Conservation (phyloP, 345 rosid species). For the Ceriops tagal region DNA sequence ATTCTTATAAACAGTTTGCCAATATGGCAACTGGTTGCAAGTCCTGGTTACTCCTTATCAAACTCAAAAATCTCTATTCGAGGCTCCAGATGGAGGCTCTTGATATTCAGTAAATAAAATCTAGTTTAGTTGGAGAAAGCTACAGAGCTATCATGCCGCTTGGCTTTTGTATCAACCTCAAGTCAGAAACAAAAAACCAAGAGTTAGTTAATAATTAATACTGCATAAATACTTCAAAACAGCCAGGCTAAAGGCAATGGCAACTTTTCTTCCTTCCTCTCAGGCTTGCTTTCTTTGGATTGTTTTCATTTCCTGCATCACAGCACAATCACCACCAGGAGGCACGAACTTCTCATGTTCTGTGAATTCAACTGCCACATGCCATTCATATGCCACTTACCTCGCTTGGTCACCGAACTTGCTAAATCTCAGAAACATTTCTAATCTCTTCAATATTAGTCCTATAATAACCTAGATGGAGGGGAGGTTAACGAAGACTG, state of each 20-base stretch:
- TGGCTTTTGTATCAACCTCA: slow-evolving; percentile 23
- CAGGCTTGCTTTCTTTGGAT: slow-evolving; percentile 22
- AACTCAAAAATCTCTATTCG: slow-evolving; percentile 17
- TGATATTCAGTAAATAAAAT: slow-evolving; percentile 18
- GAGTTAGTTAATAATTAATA: slow-evolving; percentile 2
- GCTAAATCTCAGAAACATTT: slow-evolving; percentile 44
- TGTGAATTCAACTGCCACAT: slow-evolving; percentile 15
- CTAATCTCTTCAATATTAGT: slow-evolving; percentile 44
- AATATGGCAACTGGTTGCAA: no score
- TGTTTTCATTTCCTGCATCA: slow-evolving; percentile 15
- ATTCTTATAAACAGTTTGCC: no score
- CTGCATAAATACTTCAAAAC: background rate
- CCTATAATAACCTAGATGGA: background rate
- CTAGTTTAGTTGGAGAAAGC: slow-evolving; percentile 18
- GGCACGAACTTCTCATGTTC: slow-evolving; percentile 42
- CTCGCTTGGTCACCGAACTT: slow-evolving; percentile 35
- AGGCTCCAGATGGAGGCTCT: slow-evolving; percentile 25
- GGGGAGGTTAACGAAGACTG: no score
- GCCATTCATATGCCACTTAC: slow-evolving; percentile 42
- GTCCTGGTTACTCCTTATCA: no score
- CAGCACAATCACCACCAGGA: slow-evolving; percentile 30
- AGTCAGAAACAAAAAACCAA: slow-evolving; percentile 4
- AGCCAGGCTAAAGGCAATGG: slow-evolving; percentile 32
- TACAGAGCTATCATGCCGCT: slow-evolving; percentile 12
- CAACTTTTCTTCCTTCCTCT: slow-evolving; percentile 17